Evolutionary conservation across 148 eudicot species (phyloP).

Genomic region (Spergularia bocconei): DNA sequence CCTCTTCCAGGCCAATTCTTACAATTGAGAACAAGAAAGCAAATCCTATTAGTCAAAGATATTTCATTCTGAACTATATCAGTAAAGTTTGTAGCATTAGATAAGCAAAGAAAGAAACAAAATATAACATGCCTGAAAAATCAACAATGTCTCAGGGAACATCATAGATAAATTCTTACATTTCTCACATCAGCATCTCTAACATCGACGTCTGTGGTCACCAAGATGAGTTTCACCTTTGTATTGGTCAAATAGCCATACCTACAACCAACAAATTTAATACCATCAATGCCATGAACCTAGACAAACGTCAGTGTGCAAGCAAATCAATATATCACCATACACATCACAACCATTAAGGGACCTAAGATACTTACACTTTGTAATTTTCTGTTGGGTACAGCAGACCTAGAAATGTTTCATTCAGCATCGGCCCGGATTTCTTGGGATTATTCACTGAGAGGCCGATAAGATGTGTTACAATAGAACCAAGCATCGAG

Average conservation of each 20-base stretch:
- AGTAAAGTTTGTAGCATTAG: background rate
- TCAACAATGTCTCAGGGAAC: background rate
- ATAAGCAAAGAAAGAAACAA: constrained; percentile 1
- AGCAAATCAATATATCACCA: background rate
- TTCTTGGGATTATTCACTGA: constrained; percentile 98
- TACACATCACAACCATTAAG: constrained; percentile 6
- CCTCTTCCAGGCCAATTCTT: no score
- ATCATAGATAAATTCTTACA: constrained; percentile 50
- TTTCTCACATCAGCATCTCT: constrained; percentile 94
- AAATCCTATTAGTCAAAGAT: background rate
- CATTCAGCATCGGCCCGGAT: constrained; percentile 87
- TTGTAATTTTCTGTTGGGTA: constrained; percentile 95
- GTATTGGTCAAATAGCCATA: constrained; percentile 96
- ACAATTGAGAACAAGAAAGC: background rate
- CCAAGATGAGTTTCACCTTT: constrained; percentile 92
- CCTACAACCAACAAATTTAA: constrained; percentile 37
- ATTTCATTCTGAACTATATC: background rate
- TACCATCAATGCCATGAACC: constrained; percentile 10
- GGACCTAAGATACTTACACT: constrained; percentile 56
- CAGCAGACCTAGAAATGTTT: constrained; percentile 88
- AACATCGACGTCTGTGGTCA: constrained; percentile 88
- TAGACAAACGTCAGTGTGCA: background rate
- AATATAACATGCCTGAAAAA: background rate
- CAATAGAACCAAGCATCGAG: background rate
- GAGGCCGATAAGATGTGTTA: constrained; percentile 10